Base-by-base conservation (phyloP, 768 basidiomycete species). In the Pluteus cervinus region DNA sequence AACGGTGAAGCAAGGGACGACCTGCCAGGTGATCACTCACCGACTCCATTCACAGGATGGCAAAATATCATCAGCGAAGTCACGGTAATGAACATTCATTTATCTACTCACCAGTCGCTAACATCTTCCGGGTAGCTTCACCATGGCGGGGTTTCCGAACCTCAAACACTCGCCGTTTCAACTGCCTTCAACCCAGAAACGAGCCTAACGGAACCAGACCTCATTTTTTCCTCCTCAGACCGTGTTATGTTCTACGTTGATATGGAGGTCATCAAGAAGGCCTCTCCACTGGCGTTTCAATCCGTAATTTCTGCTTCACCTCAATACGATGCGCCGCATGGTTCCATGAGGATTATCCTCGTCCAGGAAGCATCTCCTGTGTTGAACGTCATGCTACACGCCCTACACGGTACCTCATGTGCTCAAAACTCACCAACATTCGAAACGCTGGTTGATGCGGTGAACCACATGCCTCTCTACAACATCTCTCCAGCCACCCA, bases 301-400 rank as follows among this genome's bases (percentile, higher is more conserved):
- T 33, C 45, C 14, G 5, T 40, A 8, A 4, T 40, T 11, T 40
- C 39, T 12, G 39, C 18, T 34, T 20, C n/a, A 6, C 24, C 21
- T 7, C n/a, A n/a, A n/a, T n/a, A n/a, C n/a, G n/a, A n/a, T n/a
- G n/a, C n/a, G n/a, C n/a, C n/a, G n/a, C n/a, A n/a, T n/a, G 7
- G 12, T 21, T 14, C 25, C 8, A n/a, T n/a, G n/a, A n/a, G n/a
- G n/a, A 54, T 76, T 12, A 44, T 79, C 32, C 45, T 62, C 16
- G 45, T 79, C 25, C 53, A 65, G 7, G 66, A 73, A 39, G 45
- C 63, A 4, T 68, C 77, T 0, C 50, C 46, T 1, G 56, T 71
- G 5, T 56, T 82, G 44, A 79, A 79, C 42, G 52, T 81, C 40
- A 51, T 81, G 14, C 52, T 81, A 17, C 79, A 81, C 45, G 52